Conservation (phyloP, 805 yeast genomes). For the Yarrowia divulgata region DNA sequence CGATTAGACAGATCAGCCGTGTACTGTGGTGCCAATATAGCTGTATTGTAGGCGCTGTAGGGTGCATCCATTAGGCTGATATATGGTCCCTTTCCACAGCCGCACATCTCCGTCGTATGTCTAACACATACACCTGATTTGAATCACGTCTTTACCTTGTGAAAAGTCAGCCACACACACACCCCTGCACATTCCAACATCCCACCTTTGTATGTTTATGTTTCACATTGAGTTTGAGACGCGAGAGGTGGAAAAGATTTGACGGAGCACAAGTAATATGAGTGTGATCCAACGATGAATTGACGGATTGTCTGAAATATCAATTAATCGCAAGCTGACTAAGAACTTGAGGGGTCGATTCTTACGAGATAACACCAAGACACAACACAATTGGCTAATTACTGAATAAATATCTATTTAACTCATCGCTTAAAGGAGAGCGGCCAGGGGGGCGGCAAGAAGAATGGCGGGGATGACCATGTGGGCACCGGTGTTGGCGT, state of each 20-base stretch:
- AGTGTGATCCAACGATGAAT: too few relatives aligned
- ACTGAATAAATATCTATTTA: conserved; percentile 9
- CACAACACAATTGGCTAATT: neutral
- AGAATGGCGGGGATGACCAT: conserved; percentile 33
- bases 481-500: conserved; percentile 20
- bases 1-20: conserved; percentile 2
- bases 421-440: conserved; percentile 24
- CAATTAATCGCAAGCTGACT: neutral
- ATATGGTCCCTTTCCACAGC: neutral
- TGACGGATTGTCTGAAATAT: too few relatives aligned
- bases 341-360: too few relatives aligned
- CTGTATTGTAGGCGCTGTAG: too few relatives aligned
- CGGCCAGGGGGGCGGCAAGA: conserved; percentile 34
- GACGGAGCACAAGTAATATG: too few relatives aligned
- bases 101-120: conserved; percentile 1
- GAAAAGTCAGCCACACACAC: conserved; percentile 9
- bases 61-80: too few relatives aligned
- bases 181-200: conserved; percentile 20
- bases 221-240: conserved; percentile 5
- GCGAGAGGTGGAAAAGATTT: neutral
- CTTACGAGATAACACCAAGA: too few relatives aligned
- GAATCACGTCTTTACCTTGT: neutral
- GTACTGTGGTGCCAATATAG: neutral
- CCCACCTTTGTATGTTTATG: conserved; percentile 7
- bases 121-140: neutral